phyloP scores from a whole-genome alignment of 2,329 filamentous ascomycete genomes.

The Cladophialophora carrionii region DNA sequence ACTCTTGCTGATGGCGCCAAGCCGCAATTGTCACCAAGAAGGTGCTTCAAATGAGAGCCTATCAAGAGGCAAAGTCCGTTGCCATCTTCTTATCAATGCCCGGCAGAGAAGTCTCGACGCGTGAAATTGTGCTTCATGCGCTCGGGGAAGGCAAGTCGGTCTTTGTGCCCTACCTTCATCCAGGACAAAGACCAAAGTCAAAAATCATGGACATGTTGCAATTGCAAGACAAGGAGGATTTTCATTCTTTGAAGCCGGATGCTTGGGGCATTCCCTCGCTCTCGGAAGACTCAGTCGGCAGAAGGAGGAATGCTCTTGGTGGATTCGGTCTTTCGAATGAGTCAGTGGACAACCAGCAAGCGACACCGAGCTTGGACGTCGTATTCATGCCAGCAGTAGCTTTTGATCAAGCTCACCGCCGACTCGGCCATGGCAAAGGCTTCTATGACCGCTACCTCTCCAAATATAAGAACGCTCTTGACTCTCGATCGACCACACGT shows the following conservation, averaged over 20 bases:
- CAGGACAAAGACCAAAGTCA: constrained; percentile 44
- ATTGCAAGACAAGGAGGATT: constrained; percentile 73
- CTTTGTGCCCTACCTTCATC: constrained; percentile 86
- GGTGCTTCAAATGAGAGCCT: constrained; percentile 71
- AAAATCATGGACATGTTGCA: constrained; percentile 96
- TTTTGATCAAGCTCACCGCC: constrained; percentile 74
- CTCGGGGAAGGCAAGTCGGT: constrained; percentile 77
- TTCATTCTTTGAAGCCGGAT: constrained; percentile 74
- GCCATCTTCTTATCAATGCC: constrained; percentile 96
- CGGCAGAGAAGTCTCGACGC: constrained; percentile 79
- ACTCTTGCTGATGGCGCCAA: constrained; percentile 47
- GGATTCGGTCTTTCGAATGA: constrained; percentile 44
- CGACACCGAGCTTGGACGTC: constrained; percentile 67
- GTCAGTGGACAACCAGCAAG: constrained; percentile 33
- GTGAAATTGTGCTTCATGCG: constrained; percentile 78
- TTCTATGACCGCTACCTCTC: constrained; percentile 95
- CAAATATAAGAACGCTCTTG: constrained; percentile 61
- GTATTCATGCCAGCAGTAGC: constrained; percentile 92
- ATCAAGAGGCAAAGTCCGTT: constrained; percentile 72
- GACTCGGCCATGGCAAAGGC: constrained; percentile 91
- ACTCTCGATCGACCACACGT: constrained; percentile 41
- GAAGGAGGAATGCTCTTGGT: constrained; percentile 74
- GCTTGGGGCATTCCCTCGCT: constrained; percentile 95
- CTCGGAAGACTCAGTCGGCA: constrained; percentile 63
- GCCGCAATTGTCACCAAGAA: constrained; percentile 67